phyloP scores from a whole-genome alignment of 805 yeast species.

The Sugiyamaella marilandica region DNA sequence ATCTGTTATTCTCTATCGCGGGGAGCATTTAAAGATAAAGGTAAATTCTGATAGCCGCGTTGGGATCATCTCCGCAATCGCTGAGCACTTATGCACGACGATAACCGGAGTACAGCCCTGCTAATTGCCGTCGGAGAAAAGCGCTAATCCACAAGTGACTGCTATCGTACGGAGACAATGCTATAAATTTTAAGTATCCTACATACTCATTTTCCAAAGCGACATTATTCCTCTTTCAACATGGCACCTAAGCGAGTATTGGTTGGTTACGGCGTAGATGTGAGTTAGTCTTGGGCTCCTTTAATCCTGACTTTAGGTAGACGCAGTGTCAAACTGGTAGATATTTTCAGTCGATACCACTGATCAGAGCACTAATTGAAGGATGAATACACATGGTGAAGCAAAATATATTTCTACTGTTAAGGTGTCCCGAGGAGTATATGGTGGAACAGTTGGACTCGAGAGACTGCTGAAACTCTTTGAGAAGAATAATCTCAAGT shows the following conservation, averaged over 20 bases:
- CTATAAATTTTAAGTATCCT: too few relatives aligned
- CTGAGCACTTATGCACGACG: neutral
- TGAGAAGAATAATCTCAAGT: conserved; percentile 34
- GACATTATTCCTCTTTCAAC: neutral
- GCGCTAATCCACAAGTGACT: neutral
- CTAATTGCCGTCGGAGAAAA: neutral
- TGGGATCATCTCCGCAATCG: too few relatives aligned
- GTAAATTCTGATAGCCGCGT: too few relatives aligned
- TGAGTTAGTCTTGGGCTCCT: neutral
- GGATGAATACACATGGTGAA: neutral
- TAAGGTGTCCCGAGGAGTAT: conserved; percentile 30
- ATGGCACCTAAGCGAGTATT: neutral
- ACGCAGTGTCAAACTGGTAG: neutral
- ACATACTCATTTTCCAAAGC: too few relatives aligned
- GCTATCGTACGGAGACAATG: neutral
- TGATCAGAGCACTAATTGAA: neutral
- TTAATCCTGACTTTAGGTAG: neutral
- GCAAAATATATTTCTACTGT: neutral
- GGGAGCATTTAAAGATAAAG: too few relatives aligned
- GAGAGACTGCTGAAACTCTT: conserved; percentile 33
- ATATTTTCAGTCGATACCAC: neutral
- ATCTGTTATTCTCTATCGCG: neutral
- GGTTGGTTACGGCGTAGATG: neutral
- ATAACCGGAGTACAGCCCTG: neutral
- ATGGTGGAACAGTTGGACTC: conserved; percentile 37